Percentiles rank a stretch among this genome's conserved stretches.
Evolutionary conservation across 352 stramenopile genomes (phyloP).

Genomic region (Halophytophthora batemanensis): DNA sequence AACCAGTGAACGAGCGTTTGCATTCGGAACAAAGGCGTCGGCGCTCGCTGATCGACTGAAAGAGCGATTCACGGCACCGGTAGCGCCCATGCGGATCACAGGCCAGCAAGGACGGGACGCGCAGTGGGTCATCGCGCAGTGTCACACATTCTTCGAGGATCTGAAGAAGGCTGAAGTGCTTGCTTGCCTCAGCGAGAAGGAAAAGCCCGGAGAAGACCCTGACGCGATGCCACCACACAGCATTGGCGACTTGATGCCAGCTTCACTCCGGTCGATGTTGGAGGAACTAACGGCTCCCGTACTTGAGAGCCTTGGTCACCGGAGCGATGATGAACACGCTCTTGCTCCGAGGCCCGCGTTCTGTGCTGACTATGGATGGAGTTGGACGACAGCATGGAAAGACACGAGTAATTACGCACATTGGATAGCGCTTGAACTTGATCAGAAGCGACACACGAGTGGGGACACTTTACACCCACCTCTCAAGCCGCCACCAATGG

Average conservation of each 20-base stretch:
- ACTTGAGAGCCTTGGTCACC: slow-evolving; percentile 21
- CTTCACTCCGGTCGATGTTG: slow-evolving; percentile 48
- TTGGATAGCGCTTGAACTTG: slow-evolving; percentile 33
- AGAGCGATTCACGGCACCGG: slow-evolving; percentile 15
- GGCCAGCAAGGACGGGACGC: slow-evolving; percentile 33
- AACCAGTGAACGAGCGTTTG: slow-evolving; percentile 51
- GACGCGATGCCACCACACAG: background rate
- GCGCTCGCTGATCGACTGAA: slow-evolving; percentile 26
- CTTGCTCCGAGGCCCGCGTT: slow-evolving; percentile 27
- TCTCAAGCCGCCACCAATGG: slow-evolving; percentile 28
- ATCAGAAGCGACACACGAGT: slow-evolving; percentile 9
- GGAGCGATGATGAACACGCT: slow-evolving; percentile 26
- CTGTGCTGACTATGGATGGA: slow-evolving; percentile 53
- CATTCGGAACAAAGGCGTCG: slow-evolving; percentile 38
- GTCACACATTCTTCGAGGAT: slow-evolving; percentile 61
- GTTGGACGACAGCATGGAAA: slow-evolving; percentile 64
- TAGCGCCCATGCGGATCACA: slow-evolving; percentile 17
- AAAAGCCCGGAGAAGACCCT: slow-evolving; percentile 3
- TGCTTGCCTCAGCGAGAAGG: slow-evolving; percentile 18
- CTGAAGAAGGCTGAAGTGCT: slow-evolving; percentile 42
- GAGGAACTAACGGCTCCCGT: slow-evolving; percentile 50
- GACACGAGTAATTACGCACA: slow-evolving; percentile 56
- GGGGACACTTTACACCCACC: slow-evolving; percentile 11
- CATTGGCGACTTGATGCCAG: slow-evolving; percentile 30
- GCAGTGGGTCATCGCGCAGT: slow-evolving; percentile 60